These are phyloP conservation scores for Paramecium biaurelia DNA, from an alignment of 73 alveolate genomes.

Conservation along the genomic window DNA sequence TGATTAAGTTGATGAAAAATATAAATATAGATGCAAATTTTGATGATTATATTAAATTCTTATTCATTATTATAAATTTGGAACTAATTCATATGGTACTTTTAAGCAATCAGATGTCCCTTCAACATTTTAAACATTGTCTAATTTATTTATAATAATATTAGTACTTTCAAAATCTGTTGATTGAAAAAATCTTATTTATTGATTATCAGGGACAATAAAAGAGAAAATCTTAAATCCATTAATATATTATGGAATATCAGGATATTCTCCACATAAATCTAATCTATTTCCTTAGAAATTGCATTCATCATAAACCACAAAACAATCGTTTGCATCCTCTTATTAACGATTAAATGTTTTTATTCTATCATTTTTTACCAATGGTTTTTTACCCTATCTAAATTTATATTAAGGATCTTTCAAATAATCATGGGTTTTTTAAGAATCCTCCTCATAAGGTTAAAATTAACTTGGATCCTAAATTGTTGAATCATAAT, in stretches of 20 bases:
- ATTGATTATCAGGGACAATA: not conserved
- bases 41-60: not conserved
- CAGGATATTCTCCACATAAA: slow-evolving; percentile 52
- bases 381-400: not conserved
- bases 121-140: not conserved
- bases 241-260: not conserved
- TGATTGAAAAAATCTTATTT: not conserved
- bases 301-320: slow-evolving; percentile 15
- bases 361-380: not conserved
- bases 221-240: slow-evolving; percentile 18
- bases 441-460: not conserved
- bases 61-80: not conserved
- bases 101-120: not conserved
- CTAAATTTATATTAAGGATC: not conserved
- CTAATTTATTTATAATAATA: not conserved
- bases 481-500: not conserved
- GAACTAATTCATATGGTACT: not conserved
- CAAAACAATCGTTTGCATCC: slow-evolving; percentile 15
- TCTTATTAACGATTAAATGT: not conserved
- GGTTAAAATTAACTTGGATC: not conserved
- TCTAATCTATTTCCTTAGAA: not conserved
- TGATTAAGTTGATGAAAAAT: not conserved
- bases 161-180: not conserved
- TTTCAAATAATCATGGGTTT: not conserved
- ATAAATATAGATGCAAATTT: not conserved